A percentile compares a stretch with the other conserved stretches of the same genome.
Evolutionary conservation across 2,329 filamentous ascomycete species (phyloP).

Genomic region (Ophiostoma novo-ulmi): DNA sequence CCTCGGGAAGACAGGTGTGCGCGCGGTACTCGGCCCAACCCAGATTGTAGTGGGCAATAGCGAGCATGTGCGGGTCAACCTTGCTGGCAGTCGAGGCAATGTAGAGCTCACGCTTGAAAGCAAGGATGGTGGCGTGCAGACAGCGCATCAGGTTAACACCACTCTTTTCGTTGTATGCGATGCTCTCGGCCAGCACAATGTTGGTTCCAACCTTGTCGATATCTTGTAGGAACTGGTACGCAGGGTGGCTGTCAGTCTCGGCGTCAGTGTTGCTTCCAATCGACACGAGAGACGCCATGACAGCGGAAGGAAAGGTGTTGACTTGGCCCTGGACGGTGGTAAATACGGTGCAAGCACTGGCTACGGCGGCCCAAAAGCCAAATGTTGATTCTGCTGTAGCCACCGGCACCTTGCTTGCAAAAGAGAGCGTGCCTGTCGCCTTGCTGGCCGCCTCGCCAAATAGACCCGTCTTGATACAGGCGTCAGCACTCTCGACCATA

Average conservation of each 20-base stretch:
- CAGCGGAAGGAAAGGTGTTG: constrained; percentile 54
- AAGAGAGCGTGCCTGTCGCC: constrained; percentile 62
- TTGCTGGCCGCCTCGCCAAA: constrained; percentile 77
- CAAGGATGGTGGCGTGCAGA: constrained; percentile 69
- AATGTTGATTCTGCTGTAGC: constrained; percentile 63
- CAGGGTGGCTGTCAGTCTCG: constrained; percentile 30
- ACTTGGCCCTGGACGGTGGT: constrained; percentile 68
- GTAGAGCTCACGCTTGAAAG: constrained; percentile 80
- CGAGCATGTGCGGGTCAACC: constrained; percentile 77
- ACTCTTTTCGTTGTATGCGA: constrained; percentile 44
- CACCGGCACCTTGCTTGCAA: constrained; percentile 58
- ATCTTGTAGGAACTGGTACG: constrained; percentile 60
- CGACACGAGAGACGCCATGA: constrained; percentile 48
- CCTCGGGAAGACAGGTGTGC: constrained; percentile 58
- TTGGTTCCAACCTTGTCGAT: constrained; percentile 58
- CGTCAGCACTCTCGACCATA: constrained; percentile 73
- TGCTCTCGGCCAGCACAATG: constrained; percentile 42
- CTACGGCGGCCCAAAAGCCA: constrained; percentile 91
- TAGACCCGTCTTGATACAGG: constrained; percentile 72
- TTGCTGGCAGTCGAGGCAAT: constrained; percentile 65
- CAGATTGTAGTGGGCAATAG: constrained; percentile 95
- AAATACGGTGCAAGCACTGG: constrained; percentile 82
- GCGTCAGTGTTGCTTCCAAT: constrained; percentile 38
- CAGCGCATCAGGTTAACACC: constrained; percentile 52
- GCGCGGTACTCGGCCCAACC: constrained; percentile 89